These are phyloP conservation scores for Isatis lusitanica DNA, from an alignment of 441 rosid genomes.

Conservation along the genomic window DNA sequence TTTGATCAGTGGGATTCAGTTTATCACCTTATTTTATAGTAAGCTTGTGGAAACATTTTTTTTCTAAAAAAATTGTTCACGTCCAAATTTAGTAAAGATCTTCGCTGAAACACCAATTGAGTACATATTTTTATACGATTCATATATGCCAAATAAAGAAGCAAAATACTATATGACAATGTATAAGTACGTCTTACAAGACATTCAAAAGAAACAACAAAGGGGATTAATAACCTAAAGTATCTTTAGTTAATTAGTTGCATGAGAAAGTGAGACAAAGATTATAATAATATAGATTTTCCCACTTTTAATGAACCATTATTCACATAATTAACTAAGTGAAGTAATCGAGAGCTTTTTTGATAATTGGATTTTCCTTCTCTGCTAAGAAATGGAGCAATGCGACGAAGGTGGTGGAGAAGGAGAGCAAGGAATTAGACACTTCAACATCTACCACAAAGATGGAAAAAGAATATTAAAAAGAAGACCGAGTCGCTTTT, in stretches of 20 bases:
- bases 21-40: neutral
- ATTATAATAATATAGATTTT: neutral
- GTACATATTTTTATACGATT: neutral
- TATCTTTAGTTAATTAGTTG: constrained; percentile 29
- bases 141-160: neutral
- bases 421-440: constrained; percentile 41
- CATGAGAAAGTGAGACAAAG: constrained; percentile 28
- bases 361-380: constrained; percentile 41
- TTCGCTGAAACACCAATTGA: neutral
- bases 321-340: constrained; percentile 6
- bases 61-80: neutral
- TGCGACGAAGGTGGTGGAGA: constrained; percentile 30
- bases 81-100: neutral
- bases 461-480: constrained; percentile 29
- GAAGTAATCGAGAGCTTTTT: constrained; percentile 8
- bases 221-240: neutral
- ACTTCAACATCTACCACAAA: constrained; percentile 33
- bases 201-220: neutral
- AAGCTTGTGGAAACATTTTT: neutral
- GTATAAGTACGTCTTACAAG: constrained; percentile 17
- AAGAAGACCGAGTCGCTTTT: constrained; percentile 25
- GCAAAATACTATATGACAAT: neutral
- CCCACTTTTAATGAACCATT: neutral
- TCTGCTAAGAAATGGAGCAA: constrained; percentile 46
- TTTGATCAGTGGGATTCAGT: neutral